A percentile compares a stretch with the other conserved stretches of the same genome.
These are phyloP conservation scores for Citrus sp. DNA, from an alignment of 345 rosid species.

Conservation along the genomic window DNA sequence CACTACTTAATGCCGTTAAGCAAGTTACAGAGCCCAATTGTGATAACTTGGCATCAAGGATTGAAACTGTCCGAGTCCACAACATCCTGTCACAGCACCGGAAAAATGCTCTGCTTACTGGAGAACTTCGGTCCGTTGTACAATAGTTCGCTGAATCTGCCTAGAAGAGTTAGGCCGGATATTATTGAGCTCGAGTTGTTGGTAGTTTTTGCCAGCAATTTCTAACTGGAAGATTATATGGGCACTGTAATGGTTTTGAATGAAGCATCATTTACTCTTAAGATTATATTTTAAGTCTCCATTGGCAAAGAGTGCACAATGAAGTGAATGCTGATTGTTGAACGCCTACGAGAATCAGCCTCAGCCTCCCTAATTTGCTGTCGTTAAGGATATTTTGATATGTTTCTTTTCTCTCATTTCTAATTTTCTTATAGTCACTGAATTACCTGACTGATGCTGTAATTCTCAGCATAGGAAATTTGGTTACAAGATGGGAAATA, in stretches of 20 bases:
- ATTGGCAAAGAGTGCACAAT: neutral
- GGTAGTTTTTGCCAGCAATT: neutral
- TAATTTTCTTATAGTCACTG: neutral
- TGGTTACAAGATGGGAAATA: neutral
- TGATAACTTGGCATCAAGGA: conserved; percentile 32
- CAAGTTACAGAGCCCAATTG: conserved; percentile 22
- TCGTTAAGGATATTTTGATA: neutral
- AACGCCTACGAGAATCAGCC: neutral
- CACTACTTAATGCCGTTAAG: conserved; percentile 52
- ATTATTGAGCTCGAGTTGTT: neutral
- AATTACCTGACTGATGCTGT: neutral
- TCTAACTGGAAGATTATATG: neutral
- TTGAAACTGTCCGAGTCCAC: conserved; percentile 44
- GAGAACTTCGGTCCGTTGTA: conserved; percentile 60
- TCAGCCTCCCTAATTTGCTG: neutral
- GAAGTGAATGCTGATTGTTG: neutral
- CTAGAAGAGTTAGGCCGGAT: neutral
- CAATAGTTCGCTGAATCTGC: conserved; percentile 5
- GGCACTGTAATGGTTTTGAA: neutral
- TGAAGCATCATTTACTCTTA: neutral
- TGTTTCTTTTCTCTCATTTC: neutral
- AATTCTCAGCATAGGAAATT: neutral
- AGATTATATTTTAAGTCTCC: no score
- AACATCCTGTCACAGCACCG: conserved; percentile 77
- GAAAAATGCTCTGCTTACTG: conserved; percentile 66